Base-by-base conservation (phyloP, 768 basidiomycete genomes). In the Macrolepiota fuliginosa region DNA sequence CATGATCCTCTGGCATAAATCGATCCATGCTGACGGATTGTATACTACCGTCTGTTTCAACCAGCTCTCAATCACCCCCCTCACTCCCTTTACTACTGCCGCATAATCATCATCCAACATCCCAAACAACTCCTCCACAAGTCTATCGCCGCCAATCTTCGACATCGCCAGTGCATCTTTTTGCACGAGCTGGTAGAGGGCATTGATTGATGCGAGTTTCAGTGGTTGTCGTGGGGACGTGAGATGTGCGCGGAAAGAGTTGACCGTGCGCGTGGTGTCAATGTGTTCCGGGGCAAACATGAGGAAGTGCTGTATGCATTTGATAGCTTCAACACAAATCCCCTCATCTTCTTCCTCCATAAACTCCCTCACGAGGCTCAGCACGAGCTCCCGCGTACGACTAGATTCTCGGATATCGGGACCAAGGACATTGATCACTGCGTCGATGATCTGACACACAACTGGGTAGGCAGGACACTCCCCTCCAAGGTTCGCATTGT, bases 11-110 rank as follows among this genome's bases (percentile, higher is more conserved):
- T 98, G 96, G 68, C 96, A 98, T 1, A 98, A 81, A 69, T 96
- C 95, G 59, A 99, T 97, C 97, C 97, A 99, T 0, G 96, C 97
- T 0, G 91, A 94, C 0, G 97, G 96, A 63, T 95, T 92, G 60
- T 92, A 85, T 19, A 92, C 81, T 1, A 94, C 96, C 0, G 97
- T 98, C 72, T 99, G 97, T 64, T 91, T 86, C 6, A 98, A 79
- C 97, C 97, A 99, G 65, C 91, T 93, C 12, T 85, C 79, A 66
- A 98, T 98, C 61, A 98, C 94, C 64, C 93, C 90, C 32, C 92
- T 82, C 24, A 98, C 95, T 3, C 97, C 97, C 65, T 96, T 90
- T 15, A 98, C 90, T 2, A 98, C 90, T 2, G 89, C 91, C 0
- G 95, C 89, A 69, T 97, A 94, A 66, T 94, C 95, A 55, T 61